Evolutionary conservation across 2,329 filamentous ascomycete genomes (phyloP).

Genomic region (Fusarium oxysporum): DNA sequence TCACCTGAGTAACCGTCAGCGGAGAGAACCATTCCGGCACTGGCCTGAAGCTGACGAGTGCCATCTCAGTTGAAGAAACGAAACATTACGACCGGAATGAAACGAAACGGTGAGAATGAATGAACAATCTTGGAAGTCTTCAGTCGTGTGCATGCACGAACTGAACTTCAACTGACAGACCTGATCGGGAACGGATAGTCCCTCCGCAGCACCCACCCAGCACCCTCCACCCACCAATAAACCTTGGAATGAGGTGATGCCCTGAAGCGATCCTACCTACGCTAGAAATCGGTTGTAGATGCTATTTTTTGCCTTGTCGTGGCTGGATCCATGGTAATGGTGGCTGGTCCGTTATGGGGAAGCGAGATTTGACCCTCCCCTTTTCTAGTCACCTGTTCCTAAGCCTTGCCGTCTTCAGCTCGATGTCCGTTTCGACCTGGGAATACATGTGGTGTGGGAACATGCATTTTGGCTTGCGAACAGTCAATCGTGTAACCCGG

Average conservation of each 20-base stretch:
- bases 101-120: conserved; percentile 35
- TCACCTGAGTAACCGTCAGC: conserved; percentile 22
- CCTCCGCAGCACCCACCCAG: not conserved
- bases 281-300: conserved; percentile 6
- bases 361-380: conserved; percentile 41
- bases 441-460: conserved; percentile 5
- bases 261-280: conserved; percentile 19
- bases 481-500: conserved; percentile 7
- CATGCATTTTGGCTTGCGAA: not conserved
- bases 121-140: conserved; percentile 1
- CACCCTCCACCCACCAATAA: not conserved
- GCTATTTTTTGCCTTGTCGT: conserved; percentile 19
- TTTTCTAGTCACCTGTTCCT: conserved; percentile 13
- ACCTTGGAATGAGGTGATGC: conserved; percentile 19
- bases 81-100: conserved; percentile 21
- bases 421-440: conserved; percentile 7
- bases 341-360: conserved; percentile 35
- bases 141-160: conserved; percentile 13
- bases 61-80: conserved; percentile 21
- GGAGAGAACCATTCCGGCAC: not conserved
- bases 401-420: conserved; percentile 1
- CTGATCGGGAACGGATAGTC: conserved; percentile 4
- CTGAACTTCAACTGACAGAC: conserved; percentile 14
- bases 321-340: not conserved
- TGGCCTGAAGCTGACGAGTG: conserved; percentile 36